Evolutionary conservation across 2,329 filamentous ascomycete genomes (phyloP).

Genomic region (Onygenales sp.): DNA sequence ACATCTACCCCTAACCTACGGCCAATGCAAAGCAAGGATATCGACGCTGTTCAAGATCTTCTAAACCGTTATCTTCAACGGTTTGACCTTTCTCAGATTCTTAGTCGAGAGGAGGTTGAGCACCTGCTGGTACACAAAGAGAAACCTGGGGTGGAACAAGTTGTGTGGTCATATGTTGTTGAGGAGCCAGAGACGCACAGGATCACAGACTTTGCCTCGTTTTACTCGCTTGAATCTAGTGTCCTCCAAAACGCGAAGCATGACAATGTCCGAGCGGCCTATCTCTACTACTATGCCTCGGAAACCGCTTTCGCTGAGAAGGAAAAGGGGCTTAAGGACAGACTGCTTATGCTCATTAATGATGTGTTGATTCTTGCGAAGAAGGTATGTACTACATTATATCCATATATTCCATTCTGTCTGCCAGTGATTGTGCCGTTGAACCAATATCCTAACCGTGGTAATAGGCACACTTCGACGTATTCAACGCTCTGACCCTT

Average conservation of each 20-base stretch:
- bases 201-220: constrained; percentile 94
- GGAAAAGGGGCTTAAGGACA: constrained; percentile 57
- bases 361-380: constrained; percentile 87
- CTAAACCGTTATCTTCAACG: constrained; percentile 67
- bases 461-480: constrained; percentile 65
- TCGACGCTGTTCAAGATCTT: constrained; percentile 64
- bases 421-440: not conserved
- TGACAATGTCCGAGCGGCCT: constrained; percentile 74
- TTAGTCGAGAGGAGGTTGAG: constrained; percentile 67
- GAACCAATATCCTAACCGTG: not conserved
- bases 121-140: constrained; percentile 80
- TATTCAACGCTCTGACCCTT: constrained; percentile 90
- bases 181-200: constrained; percentile 62
- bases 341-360: constrained; percentile 69
- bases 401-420: not conserved
- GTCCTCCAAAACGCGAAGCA: constrained; percentile 76
- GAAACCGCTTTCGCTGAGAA: constrained; percentile 58
- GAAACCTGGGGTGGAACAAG: constrained; percentile 57
- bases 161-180: constrained; percentile 89
- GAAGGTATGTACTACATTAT: constrained; percentile 38
- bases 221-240: constrained; percentile 89
- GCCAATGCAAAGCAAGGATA: constrained; percentile 68
- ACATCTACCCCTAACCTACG: constrained; percentile 68
- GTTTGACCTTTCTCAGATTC: constrained; percentile 77
- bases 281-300: constrained; percentile 93